Percentiles rank a stretch among this genome's conserved stretches.
Conservation (phyloP, 805 yeast species). For the Myxozyma nipponensis region DNA sequence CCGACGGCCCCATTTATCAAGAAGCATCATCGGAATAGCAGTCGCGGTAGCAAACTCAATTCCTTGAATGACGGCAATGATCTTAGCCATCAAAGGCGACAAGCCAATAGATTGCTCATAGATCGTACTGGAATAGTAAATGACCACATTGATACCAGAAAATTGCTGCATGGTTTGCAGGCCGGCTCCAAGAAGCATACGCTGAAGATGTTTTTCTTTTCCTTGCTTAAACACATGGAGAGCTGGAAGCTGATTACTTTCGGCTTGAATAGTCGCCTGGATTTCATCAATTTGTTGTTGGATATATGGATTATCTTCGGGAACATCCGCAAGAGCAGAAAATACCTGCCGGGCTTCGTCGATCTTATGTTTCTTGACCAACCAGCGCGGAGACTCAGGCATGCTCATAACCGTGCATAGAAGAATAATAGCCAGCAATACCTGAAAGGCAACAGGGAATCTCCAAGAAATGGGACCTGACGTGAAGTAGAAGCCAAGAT, state of each 20-base stretch:
- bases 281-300: conserved; percentile 36
- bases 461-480: conserved; percentile 53
- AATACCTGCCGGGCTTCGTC: conserved; percentile 47
- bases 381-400: conserved; percentile 87
- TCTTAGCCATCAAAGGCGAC: conserved; percentile 41
- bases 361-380: conserved; percentile 63
- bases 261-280: conserved; percentile 22
- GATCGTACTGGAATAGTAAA: conserved; percentile 57
- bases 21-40: conserved; percentile 51
- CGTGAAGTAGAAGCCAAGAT: conserved; percentile 65
- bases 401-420: conserved; percentile 48
- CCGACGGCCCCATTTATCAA: conserved; percentile 54
- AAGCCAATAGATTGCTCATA: conserved; percentile 48
- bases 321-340: conserved; percentile 31
- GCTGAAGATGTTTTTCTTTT: conserved; percentile 46
- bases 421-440: conserved; percentile 58
- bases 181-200: conserved; percentile 45
- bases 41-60: conserved; percentile 42
- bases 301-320: conserved; percentile 36
- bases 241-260: too few relatives aligned
- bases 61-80: conserved; percentile 46
- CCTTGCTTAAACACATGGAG: conserved; percentile 39
- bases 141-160: conserved; percentile 54
- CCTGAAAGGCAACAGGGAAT: conserved; percentile 73
- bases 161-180: conserved; percentile 49